These are phyloP conservation scores for Fusarium hainanense DNA, from an alignment of 2,329 filamentous ascomycete species.

Conservation along the genomic window DNA sequence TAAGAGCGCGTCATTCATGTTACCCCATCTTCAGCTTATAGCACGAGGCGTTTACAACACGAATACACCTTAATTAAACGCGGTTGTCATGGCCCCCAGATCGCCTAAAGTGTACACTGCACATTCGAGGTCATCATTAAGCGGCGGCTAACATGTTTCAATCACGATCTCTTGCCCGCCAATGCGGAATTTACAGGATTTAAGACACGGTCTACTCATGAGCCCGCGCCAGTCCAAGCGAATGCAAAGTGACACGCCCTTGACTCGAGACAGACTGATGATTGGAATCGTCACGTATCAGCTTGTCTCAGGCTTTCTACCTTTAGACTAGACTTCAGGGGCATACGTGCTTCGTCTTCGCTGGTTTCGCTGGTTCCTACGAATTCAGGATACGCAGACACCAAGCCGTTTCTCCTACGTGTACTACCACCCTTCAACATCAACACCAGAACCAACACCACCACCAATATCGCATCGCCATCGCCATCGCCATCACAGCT, in stretches of 20 bases:
- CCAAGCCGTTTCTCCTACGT: constrained; percentile 4
- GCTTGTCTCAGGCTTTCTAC: constrained; percentile 13
- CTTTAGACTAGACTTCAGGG: not conserved
- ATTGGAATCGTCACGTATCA: constrained; percentile 3
- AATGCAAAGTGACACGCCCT: not conserved
- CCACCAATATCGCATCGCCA: not conserved
- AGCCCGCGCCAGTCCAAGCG: not conserved
- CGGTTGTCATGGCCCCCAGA: not conserved
- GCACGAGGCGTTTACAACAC: not conserved
- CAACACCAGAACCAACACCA: not conserved
- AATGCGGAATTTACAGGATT: constrained; percentile 6
- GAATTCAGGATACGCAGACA: constrained; percentile 16
- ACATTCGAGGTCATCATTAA: not conserved
- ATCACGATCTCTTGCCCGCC: constrained; percentile 4
- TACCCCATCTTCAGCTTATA: not conserved
- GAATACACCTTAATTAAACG: not conserved
- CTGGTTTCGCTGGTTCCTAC: not conserved
- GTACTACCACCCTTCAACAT: constrained; percentile 17
- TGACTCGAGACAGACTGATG: not conserved
- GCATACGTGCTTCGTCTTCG: not conserved
- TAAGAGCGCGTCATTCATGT: not conserved
- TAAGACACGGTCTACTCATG: not conserved
- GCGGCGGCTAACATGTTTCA: constrained; percentile 11
- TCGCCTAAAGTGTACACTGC: not conserved
- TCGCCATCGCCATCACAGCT: constrained; percentile 14